A percentile compares a stretch with the other conserved stretches of the same genome.
Evolutionary conservation across 768 basidiomycete genomes (phyloP).

Genomic region (Lactifluus hygrophoroides): DNA sequence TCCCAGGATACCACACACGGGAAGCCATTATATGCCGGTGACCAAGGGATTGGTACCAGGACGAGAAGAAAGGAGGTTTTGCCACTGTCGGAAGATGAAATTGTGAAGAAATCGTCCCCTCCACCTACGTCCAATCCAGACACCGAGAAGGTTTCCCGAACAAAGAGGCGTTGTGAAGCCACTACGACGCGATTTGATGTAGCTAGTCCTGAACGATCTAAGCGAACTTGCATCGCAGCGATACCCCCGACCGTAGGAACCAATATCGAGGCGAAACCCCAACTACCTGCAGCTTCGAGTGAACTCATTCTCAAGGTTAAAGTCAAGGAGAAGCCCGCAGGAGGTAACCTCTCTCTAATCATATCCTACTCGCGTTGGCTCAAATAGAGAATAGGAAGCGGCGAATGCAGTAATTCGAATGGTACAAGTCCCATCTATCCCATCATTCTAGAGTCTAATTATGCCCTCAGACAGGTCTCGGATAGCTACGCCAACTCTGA

Average conservation of each 20-base stretch:
- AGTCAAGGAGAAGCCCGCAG: neutral
- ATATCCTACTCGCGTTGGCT: neutral
- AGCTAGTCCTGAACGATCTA: neutral
- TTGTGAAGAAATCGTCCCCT: neutral
- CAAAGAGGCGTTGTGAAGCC: neutral
- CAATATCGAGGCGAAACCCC: neutral
- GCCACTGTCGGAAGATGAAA: constrained; percentile 8
- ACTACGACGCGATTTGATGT: neutral
- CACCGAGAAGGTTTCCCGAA: neutral
- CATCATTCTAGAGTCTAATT: neutral
- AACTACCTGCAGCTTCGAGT: neutral
- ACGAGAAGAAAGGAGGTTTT: constrained; percentile 3
- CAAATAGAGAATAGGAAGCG: neutral
- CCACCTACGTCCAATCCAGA: neutral
- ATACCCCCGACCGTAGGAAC: neutral
- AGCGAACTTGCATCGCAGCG: neutral
- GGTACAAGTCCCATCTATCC: neutral
- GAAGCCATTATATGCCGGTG: neutral
- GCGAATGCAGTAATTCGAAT: neutral
- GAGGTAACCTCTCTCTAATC: neutral
- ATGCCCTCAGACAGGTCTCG: neutral
- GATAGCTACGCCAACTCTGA: neutral
- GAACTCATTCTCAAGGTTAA: neutral
- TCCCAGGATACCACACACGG: constrained; percentile 9
- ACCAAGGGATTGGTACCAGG: neutral